phyloP scores from a whole-genome alignment of 768 basidiomycete species.

The Naganishia randhawae region DNA sequence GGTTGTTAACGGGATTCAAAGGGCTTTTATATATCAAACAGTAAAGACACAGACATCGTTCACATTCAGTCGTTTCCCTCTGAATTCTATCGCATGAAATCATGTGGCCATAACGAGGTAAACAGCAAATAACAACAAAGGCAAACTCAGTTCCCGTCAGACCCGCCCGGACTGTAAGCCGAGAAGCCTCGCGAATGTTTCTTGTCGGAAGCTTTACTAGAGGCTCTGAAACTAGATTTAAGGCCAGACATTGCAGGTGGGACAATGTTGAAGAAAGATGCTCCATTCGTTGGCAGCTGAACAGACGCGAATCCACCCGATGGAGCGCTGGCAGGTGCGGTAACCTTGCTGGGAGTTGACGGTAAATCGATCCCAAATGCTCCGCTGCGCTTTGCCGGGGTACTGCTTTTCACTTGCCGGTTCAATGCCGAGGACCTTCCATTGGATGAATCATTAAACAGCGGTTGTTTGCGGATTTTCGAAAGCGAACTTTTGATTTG shows the following conservation, averaged over 20 bases:
- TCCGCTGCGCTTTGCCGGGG: conserved; percentile 2
- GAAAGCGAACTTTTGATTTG: neutral
- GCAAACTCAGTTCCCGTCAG: neutral
- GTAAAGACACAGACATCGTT: neutral
- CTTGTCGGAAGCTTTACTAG: conserved; percentile 10
- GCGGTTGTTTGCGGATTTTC: conserved; percentile 4
- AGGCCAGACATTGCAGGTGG: conserved; percentile 4
- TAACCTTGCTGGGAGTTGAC: neutral
- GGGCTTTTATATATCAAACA: neutral
- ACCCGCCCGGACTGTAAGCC: conserved; percentile 12
- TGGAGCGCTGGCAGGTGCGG: neutral
- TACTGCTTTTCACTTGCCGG: neutral
- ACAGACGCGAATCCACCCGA: neutral
- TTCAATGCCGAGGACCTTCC: conserved; percentile 11
- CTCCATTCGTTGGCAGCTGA: conserved; percentile 3
- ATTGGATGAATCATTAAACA: conserved; percentile 7
- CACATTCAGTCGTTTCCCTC: no score
- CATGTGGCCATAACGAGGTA: no score
- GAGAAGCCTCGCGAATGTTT: conserved; percentile 13
- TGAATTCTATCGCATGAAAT: no score
- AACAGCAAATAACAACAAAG: neutral
- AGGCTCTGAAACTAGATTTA: neutral
- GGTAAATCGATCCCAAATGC: conserved; percentile 8
- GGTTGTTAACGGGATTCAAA: no score
- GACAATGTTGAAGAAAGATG: conserved; percentile 8